A percentile compares a stretch with the other conserved stretches of the same genome.
Evolutionary conservation across 1,284 basidiomycete species (phyloP).

Genomic region (Boletus mariae): DNA sequence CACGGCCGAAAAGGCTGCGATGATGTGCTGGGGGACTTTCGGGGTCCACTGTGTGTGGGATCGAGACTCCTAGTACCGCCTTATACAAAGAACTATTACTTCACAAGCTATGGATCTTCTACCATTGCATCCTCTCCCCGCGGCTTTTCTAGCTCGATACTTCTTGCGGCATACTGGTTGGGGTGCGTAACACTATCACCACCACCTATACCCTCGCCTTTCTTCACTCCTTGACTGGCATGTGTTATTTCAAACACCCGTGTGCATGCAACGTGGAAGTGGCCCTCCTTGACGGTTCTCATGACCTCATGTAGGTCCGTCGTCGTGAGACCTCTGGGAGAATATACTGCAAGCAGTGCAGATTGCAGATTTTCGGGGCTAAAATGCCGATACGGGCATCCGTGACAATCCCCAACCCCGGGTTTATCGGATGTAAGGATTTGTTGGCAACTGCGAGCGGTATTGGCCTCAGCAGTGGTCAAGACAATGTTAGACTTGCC

Average conservation of each 20-base stretch:
- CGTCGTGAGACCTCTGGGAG: conserved; percentile 56
- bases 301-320: conserved; percentile 86
- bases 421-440: conserved; percentile 82
- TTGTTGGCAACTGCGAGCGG: conserved; percentile 74
- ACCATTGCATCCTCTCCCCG: conserved; percentile 33
- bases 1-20: conserved; percentile 11
- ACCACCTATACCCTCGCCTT: conserved; percentile 84
- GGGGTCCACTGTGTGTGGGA: conserved; percentile 17
- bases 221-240: conserved; percentile 66
- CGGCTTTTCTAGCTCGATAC: conserved; percentile 59
- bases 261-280: conserved; percentile 97
- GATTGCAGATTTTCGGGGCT: conserved; percentile 80
- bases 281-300: conserved; percentile 73
- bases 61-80: conserved; percentile 19
- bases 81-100: neutral
- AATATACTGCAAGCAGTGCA: conserved; percentile 74
- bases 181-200: conserved; percentile 94
- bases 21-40: neutral
- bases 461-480: conserved; percentile 1
- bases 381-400: conserved; percentile 95
- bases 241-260: conserved; percentile 96
- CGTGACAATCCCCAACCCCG: conserved; percentile 74
- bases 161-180: conserved; percentile 77
- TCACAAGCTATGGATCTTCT: conserved; percentile 15
- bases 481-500: conserved; percentile 41